Evolutionary conservation across 805 yeast genomes (phyloP).

Genomic region (Metschnikowia amazonensis): DNA sequence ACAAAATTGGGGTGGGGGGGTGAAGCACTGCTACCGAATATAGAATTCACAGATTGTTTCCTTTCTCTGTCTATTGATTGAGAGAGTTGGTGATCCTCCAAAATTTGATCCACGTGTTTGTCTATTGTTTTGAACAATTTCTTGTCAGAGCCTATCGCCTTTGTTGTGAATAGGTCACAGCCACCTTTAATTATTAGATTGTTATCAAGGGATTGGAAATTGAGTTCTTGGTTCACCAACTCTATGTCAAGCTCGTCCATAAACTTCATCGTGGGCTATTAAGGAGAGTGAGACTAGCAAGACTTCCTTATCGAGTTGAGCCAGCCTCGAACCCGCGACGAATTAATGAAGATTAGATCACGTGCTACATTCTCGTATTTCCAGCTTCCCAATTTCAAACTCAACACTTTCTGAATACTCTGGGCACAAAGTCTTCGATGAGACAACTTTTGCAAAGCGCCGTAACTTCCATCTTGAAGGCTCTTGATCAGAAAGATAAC

Average conservation of each 20-base stretch:
- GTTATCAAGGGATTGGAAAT: constrained; percentile 38
- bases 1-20: constrained; percentile 23
- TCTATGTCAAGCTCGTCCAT: constrained; percentile 93
- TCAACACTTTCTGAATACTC: not conserved
- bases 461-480: not conserved
- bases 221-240: constrained; percentile 76
- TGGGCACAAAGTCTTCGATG: not conserved
- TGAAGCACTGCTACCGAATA: constrained; percentile 38
- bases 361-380: constrained; percentile 2
- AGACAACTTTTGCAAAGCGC: constrained; percentile 9
- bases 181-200: constrained; percentile 67
- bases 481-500: no score
- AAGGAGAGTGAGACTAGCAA: constrained; percentile 2
- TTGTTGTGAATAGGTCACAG: constrained; percentile 90
- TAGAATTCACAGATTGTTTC: constrained; percentile 32
- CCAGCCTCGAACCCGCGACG: constrained; percentile 5
- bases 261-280: constrained; percentile 46
- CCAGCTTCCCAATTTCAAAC: constrained; percentile 1
- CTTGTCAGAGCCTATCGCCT: constrained; percentile 85
- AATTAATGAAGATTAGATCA: not conserved
- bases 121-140: constrained; percentile 86
- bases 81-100: constrained; percentile 43
- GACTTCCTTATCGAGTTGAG: constrained; percentile 3
- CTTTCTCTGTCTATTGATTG: constrained; percentile 38
- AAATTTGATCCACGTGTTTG: constrained; percentile 60